Base-by-base conservation (phyloP, 331 rosid genomes). In the Acacia pycnantha region DNA sequence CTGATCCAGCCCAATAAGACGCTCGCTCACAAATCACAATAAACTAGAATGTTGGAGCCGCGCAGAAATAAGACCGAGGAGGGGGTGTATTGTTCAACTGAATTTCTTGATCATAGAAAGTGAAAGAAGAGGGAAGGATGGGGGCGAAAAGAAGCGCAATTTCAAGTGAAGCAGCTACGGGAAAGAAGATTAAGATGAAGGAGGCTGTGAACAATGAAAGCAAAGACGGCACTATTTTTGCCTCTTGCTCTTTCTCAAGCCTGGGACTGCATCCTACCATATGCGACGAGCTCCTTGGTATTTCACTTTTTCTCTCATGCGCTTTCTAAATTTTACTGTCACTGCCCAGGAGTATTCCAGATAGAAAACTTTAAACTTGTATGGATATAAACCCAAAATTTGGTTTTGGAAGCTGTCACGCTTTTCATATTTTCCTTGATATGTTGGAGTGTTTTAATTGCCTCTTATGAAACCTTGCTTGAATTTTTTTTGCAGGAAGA, bases 221-320 rank as follows among this genome's bases (percentile, higher is more conserved):
- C 15, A 46, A 40, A 21, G 50, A 77, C 47, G 47, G 47, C 22
- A 85, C 82, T 27, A 75, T 95, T 70, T 95, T 95, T 80, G 88
- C 99, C 24, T 86, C 97, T 14, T 93, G 93, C 66, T 86, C 97
- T 59, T 95, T 95, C 86, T 81, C 98, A 18, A 90, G 92, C 84
- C 94, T 93, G 78, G 99, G 99, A 53, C 93, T 95, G 21, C 88
- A 92, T 84, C 74, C 91, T 29, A 62, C 84, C 53, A 77, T 95
- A 81, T 95, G 99, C 83, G 91, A 93, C 74, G 92, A 93, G 90
- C 98, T 95, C 62, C 88, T 77, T 43, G 97, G 98, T 91, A 85
- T 12, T 76, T 16, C 8, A 62, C 3, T 12, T 5, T 40, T 33
- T 58, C 74, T 76, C n/a, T 76, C 66, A 15, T 31, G 41, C 71